Evolutionary conservation across 768 basidiomycete species (phyloP), one percentile per base, ranked within the genome.

Genomic region (Leccinum disarticulatum): DNA sequence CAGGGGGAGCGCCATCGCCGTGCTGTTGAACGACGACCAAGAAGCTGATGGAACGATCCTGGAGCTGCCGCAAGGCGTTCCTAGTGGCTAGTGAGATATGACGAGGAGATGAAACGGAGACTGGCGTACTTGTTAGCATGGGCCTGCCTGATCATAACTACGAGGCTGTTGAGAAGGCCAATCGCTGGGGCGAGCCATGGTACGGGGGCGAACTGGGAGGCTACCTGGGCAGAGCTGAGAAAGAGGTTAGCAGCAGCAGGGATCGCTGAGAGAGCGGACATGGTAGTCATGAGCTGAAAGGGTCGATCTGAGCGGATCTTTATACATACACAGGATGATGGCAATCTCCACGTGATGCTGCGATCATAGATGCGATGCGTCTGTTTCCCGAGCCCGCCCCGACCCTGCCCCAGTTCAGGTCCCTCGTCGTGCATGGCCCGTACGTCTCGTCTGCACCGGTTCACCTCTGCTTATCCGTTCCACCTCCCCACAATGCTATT

Each of bases 391-490:
- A 68, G 7, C 70, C 77, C 52, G 76, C 75, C 3, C 80, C 82
- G 17, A 50, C 67, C 8, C 71, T 89, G n/a, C 88, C 89, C 4
- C 64, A 63, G 2, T 89, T 84, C 73, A 73, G 70, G 17, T 79
- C 83, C 5, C 69, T 91, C n/a, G 75, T 92, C 13, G 73, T 92
- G 33, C 77, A 81, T 27, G 91, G 91, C 1, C 59, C 76, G 0
- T 88, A 85, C 67, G 85, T 83, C 54, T 72, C 87, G 19, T 87
- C 91, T 4, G 86, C 88, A 6, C 88, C 88, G 4, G 75, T 93
- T 52, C 85, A 89, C 62, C 76, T 91, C 36, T 79, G 82, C 41
- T 70, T 89, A 30, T 87, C 88, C 0, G 56, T 66, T 9, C 70
- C 77, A 22, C 67, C 74, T 11, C 64, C 62, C 33, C 68, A 72